These are phyloP conservation scores for Sarocladium brachiariae DNA, from an alignment of 2,329 filamentous ascomycete genomes.

Conservation along the genomic window DNA sequence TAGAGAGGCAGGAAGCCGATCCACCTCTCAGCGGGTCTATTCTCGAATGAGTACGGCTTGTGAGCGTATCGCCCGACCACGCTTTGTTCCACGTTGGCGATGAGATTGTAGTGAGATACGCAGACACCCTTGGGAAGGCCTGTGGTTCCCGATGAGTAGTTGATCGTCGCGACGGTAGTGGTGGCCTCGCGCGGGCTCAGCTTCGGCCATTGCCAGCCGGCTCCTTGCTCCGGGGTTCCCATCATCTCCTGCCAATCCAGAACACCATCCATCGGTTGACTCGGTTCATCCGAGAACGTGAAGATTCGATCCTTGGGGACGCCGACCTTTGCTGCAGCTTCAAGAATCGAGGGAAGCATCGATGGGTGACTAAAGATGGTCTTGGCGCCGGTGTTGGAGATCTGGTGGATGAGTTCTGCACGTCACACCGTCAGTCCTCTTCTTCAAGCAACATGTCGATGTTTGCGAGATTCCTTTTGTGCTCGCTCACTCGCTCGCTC, in stretches of 20 bases:
- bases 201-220: constrained; percentile 33
- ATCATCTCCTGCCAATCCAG: constrained; percentile 36
- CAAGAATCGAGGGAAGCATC: constrained; percentile 34
- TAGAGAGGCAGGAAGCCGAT: constrained; percentile 60
- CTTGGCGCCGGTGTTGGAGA: constrained; percentile 43
- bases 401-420: constrained; percentile 43
- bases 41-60: constrained; percentile 26
- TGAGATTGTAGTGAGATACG: constrained; percentile 41
- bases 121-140: constrained; percentile 45
- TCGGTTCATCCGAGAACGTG: constrained; percentile 38
- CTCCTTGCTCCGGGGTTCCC: constrained; percentile 22
- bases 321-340: constrained; percentile 32
- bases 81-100: constrained; percentile 43
- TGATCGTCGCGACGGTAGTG: constrained; percentile 35
- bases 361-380: constrained; percentile 41
- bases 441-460: too few relatives aligned
- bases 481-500: neutral
- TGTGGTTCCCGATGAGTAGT: constrained; percentile 45
- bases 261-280: constrained; percentile 24
- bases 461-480: too few relatives aligned
- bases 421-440: neutral
- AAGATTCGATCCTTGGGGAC: constrained; percentile 37
- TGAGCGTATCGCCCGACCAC: constrained; percentile 36
- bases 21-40: constrained; percentile 39
- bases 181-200: constrained; percentile 28